Evolutionary conservation across 768 basidiomycete genomes (phyloP).

Genomic region (Tylopilus balloui): DNA sequence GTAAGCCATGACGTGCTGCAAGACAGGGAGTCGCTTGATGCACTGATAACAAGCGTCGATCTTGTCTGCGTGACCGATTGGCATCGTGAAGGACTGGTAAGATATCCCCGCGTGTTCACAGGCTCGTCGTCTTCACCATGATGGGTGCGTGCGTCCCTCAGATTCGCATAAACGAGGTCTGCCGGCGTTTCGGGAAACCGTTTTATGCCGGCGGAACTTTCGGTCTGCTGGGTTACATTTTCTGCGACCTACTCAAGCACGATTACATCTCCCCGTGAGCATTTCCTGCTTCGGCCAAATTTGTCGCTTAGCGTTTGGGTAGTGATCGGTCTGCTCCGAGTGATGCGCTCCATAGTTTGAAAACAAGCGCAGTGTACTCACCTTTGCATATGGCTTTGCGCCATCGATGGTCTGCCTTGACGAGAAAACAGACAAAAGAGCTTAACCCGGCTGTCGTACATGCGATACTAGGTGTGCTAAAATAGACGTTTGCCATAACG

Average conservation of each 20-base stretch:
- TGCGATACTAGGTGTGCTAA: slow-evolving; percentile 59
- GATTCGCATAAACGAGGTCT: slow-evolving; percentile 77
- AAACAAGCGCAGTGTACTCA: slow-evolving; percentile 58
- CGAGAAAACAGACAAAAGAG: slow-evolving; percentile 75
- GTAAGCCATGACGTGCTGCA: slow-evolving; percentile 47
- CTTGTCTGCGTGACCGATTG: slow-evolving; percentile 86
- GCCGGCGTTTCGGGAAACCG: slow-evolving; percentile 66
- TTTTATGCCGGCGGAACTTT: slow-evolving; percentile 93
- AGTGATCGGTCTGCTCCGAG: slow-evolving; percentile 64
- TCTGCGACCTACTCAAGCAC: slow-evolving; percentile 86
- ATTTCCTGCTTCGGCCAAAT: slow-evolving; percentile 5
- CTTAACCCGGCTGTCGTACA: slow-evolving; percentile 75
- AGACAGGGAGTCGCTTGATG: slow-evolving; percentile 50
- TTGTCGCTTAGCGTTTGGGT: slow-evolving; percentile 6
- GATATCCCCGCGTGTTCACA: slow-evolving; percentile 26
- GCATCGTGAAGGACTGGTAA: slow-evolving; percentile 64
- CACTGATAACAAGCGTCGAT: slow-evolving; percentile 64
- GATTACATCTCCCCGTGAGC: slow-evolving; percentile 83
- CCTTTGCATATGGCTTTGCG: slow-evolving; percentile 58
- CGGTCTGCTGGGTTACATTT: slow-evolving; percentile 89
- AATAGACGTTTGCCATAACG: not conserved
- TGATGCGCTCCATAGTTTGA: slow-evolving; percentile 55
- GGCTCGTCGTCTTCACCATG: not conserved
- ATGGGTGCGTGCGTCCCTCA: slow-evolving; percentile 12
- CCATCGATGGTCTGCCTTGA: slow-evolving; percentile 65